A percentile compares a stretch with the other conserved stretches of the same genome.
Conservation (phyloP, 139 green algal species). For the Asterochloris sp. region DNA sequence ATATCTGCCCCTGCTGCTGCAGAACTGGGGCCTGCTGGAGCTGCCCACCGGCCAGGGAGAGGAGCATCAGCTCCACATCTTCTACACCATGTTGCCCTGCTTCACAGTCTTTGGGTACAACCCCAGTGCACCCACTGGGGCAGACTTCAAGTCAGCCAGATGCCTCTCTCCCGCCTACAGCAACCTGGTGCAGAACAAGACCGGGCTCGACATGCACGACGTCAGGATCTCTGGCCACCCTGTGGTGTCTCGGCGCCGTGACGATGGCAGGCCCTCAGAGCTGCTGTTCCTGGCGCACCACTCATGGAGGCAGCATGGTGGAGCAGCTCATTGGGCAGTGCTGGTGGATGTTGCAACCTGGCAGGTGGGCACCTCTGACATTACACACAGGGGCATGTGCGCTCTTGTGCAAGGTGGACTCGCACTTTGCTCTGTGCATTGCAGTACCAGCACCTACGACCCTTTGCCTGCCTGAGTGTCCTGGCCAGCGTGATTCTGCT, state of each 20-base stretch:
- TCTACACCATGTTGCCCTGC: slow-evolving; percentile 3
- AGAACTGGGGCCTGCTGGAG: slow-evolving; percentile 2
- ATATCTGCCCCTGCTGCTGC: too few relatives aligned
- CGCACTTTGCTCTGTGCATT: too few relatives aligned
- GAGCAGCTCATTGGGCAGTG: slow-evolving; percentile 3
- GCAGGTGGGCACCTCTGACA: neutral
- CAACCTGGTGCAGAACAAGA: neutral
- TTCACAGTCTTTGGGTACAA: neutral
- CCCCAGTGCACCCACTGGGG: neutral
- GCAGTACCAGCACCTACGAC: too few relatives aligned
- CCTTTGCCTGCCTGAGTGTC: too few relatives aligned
- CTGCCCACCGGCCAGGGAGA: neutral
- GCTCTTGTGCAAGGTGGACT: too few relatives aligned
- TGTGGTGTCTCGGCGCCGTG: neutral
- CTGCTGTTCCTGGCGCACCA: slow-evolving; percentile 1
- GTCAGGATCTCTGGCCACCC: slow-evolving; percentile 3
- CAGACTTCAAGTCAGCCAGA: neutral
- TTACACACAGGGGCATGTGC: too few relatives aligned
- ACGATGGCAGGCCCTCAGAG: neutral
- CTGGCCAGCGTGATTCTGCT: too few relatives aligned
- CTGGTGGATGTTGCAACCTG: neutral
- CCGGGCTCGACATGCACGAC: slow-evolving; percentile 2
- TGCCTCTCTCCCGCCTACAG: neutral
- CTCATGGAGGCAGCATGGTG: slow-evolving; percentile 1
- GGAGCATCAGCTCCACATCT: neutral